Evolutionary conservation across 352 stramenopile species (phyloP).

Genomic region (Phytophthora cactorum): DNA sequence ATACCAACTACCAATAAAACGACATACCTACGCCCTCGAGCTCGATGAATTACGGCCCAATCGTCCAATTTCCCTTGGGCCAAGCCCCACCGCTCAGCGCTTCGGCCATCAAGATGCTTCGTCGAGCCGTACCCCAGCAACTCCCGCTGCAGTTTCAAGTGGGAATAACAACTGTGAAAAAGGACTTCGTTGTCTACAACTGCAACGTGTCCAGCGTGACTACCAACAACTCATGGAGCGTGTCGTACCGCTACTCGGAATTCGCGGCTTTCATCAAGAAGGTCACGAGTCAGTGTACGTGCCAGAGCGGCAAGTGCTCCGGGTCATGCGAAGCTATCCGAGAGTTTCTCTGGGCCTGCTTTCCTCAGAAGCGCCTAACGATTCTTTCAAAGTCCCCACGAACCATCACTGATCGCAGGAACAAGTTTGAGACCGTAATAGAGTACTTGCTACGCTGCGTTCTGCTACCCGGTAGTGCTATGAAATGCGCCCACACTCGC

Average conservation of each 20-base stretch:
- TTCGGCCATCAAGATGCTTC: constrained; percentile 41
- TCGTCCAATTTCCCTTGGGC: constrained; percentile 4
- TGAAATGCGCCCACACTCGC: constrained; percentile 58
- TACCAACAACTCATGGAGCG: constrained; percentile 45
- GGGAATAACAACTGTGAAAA: constrained; percentile 34
- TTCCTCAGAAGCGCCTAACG: constrained; percentile 55
- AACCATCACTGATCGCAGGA: constrained; percentile 47
- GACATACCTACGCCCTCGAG: not conserved
- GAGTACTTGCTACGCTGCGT: constrained; percentile 67
- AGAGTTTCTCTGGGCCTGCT: constrained; percentile 61
- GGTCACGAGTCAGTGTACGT: constrained; percentile 57
- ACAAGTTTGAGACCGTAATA: constrained; percentile 63
- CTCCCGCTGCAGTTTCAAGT: constrained; percentile 56
- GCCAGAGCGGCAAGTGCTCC: constrained; percentile 50
- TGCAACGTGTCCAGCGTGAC: constrained; percentile 47
- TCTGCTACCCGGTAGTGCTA: constrained; percentile 62
- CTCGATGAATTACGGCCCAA: constrained; percentile 19
- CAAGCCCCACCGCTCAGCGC: constrained; percentile 20
- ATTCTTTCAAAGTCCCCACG: constrained; percentile 42
- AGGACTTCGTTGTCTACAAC: constrained; percentile 56
- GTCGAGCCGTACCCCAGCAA: constrained; percentile 32
- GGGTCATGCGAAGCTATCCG: constrained; percentile 69
- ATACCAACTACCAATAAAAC: constrained; percentile 5
- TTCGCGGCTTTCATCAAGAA: constrained; percentile 57
- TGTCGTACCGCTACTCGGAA: constrained; percentile 67